These are phyloP conservation scores for Nicotiana otophora DNA, from an alignment of 257 asterid genomes.

Conservation along the genomic window DNA sequence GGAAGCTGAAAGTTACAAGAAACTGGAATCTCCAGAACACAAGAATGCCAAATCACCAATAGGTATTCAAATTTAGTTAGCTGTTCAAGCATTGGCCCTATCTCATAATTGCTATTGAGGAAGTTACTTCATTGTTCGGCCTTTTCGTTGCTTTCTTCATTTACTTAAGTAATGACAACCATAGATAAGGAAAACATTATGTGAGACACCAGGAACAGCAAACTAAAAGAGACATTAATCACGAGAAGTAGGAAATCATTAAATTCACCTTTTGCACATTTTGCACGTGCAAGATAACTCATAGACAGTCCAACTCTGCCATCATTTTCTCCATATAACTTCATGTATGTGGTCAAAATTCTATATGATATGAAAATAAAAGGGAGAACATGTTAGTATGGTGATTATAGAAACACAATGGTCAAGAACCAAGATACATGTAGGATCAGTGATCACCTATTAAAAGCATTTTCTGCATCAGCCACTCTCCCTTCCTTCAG, in stretches of 20 bases:
- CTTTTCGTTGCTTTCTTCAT: not conserved
- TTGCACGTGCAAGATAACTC: conserved; percentile 82
- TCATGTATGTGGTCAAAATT: conserved; percentile 47
- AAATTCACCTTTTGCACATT: conserved; percentile 75
- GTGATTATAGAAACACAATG: not conserved
- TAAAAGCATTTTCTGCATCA: conserved; percentile 68
- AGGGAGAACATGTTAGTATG: conserved; percentile 15
- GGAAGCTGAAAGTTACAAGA: conserved; percentile 5
- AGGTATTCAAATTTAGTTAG: not conserved
- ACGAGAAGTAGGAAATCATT: not conserved
- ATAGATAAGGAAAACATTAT: not conserved
- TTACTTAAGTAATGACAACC: not conserved
- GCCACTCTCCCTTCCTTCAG: conserved; percentile 53
- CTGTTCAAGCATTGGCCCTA: not conserved
- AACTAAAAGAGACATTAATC: not conserved
- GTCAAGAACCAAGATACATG: not conserved
- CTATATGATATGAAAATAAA: conserved; percentile 32
- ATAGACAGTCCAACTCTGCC: conserved; percentile 79
- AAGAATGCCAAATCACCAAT: not conserved
- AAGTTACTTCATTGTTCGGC: not conserved
- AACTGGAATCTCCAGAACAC: conserved; percentile 2
- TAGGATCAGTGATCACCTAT: conserved; percentile 38
- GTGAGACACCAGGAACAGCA: not conserved
- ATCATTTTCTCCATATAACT: conserved; percentile 68
- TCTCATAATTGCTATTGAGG: not conserved